Evolutionary conservation across 1,284 basidiomycete genomes (phyloP).

Genomic region (Papiliotrema fonsecae): DNA sequence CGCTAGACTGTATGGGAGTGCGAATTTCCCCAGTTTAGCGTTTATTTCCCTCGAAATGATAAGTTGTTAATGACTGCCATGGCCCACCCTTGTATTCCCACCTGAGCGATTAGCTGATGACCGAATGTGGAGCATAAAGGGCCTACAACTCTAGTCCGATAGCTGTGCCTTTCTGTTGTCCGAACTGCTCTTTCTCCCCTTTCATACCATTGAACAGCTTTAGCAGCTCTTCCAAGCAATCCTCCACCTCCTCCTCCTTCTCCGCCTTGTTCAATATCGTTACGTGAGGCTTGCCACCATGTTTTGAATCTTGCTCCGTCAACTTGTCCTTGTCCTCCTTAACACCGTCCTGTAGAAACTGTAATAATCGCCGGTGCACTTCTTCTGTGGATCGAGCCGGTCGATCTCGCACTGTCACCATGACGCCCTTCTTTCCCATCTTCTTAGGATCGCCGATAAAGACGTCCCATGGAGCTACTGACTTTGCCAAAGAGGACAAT

Average conservation of each 20-base stretch:
- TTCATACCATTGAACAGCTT: constrained; percentile 17
- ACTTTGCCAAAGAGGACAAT: constrained; percentile 9
- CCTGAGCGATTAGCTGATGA: background rate
- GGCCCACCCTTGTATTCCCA: constrained; percentile 8
- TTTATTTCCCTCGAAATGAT: no score
- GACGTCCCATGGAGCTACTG: constrained; percentile 20
- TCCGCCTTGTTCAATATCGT: constrained; percentile 24
- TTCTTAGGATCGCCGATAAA: constrained; percentile 22
- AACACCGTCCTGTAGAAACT: constrained; percentile 12
- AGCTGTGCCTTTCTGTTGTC: constrained; percentile 8
- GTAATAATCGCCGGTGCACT: constrained; percentile 16
- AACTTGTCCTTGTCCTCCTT: constrained; percentile 15
- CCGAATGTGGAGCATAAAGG: background rate
- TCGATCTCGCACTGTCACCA: constrained; percentile 19
- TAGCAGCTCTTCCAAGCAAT: constrained; percentile 18
- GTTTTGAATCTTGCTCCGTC: constrained; percentile 25
- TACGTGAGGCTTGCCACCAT: constrained; percentile 22
- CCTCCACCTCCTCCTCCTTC: constrained; percentile 15
- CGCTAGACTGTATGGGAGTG: no score
- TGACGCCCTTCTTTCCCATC: constrained; percentile 30
- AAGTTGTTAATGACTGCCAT: constrained; percentile 3
- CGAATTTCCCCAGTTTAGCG: no score
- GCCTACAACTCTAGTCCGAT: constrained; percentile 14
- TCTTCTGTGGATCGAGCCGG: constrained; percentile 17
- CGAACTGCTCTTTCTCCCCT: constrained; percentile 9